Conservation (phyloP, 2,329 filamentous ascomycete species). For the Leptosphaerulina australis region DNA sequence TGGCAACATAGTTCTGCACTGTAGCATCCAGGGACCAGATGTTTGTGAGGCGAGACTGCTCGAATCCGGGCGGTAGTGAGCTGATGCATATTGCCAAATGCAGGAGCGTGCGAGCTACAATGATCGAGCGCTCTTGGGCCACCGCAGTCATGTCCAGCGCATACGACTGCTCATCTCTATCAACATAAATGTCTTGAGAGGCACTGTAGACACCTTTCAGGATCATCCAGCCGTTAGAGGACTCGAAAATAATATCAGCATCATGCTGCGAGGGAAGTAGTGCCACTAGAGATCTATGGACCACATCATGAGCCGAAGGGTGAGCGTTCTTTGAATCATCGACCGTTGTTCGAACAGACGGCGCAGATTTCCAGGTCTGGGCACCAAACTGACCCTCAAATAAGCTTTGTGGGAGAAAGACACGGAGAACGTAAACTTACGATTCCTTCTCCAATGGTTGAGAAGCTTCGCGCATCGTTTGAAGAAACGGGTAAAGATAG, state of each 20-base stretch:
- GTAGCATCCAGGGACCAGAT: constrained; percentile 44
- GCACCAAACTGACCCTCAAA: constrained; percentile 31
- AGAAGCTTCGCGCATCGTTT: constrained; percentile 35
- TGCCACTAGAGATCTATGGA: constrained; percentile 31
- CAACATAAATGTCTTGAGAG: constrained; percentile 38
- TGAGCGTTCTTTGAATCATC: constrained; percentile 23
- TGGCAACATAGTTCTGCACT: constrained; percentile 42
- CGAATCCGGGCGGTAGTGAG: constrained; percentile 42
- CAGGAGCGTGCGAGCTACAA: constrained; percentile 44
- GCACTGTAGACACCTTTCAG: constrained; percentile 39
- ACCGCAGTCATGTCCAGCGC: constrained; percentile 42
- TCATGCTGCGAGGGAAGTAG: constrained; percentile 46
- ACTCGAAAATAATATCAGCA: constrained; percentile 46
- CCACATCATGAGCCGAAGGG: constrained; percentile 21
- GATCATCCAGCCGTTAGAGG: constrained; percentile 47
- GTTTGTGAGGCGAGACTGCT: constrained; percentile 31
- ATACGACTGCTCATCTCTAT: constrained; percentile 40
- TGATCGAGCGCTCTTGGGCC: constrained; percentile 34
- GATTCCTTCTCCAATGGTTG: constrained; percentile 39
- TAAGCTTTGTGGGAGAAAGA: constrained; percentile 18
- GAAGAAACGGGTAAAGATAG: constrained; percentile 27
- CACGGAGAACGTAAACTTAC: constrained; percentile 26
- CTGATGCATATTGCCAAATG: constrained; percentile 45
- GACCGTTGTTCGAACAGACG: constrained; percentile 34
- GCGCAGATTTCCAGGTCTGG: constrained; percentile 42